phyloP scores from a whole-genome alignment of 2,329 filamentous ascomycete genomes.

The Trichoderma breve region DNA sequence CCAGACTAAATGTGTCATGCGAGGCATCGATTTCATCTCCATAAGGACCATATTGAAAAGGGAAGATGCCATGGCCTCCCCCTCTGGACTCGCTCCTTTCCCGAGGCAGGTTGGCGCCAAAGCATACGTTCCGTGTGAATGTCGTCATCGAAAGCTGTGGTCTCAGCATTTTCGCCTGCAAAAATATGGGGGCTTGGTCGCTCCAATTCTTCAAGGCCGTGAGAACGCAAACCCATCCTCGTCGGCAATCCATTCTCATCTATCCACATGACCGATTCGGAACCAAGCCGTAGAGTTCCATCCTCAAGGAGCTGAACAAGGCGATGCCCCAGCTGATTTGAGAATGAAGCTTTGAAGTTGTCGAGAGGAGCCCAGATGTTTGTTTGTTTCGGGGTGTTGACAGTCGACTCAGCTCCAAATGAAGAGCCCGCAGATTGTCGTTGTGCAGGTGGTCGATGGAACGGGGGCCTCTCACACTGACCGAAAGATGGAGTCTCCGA shows the following conservation, averaged over 20 bases:
- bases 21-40: neutral
- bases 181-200: neutral
- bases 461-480: accelerated
- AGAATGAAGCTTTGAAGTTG: neutral
- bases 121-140: neutral
- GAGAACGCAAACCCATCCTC: neutral
- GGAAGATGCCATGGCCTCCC: neutral
- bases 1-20: neutral
- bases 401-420: neutral
- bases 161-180: neutral
- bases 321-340: neutral
- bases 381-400: neutral
- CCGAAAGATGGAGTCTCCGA: neutral
- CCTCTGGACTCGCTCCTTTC: neutral
- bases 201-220: neutral
- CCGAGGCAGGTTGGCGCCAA: neutral
- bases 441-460: neutral
- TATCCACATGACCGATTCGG: neutral
- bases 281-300: no score
- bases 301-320: neutral
- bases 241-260: neutral
- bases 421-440: neutral
- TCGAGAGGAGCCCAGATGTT: neutral
- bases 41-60: neutral
- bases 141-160: neutral